Evolutionary conservation across 2,329 filamentous ascomycete genomes (phyloP).

Genomic region (Diplodia corticola): DNA sequence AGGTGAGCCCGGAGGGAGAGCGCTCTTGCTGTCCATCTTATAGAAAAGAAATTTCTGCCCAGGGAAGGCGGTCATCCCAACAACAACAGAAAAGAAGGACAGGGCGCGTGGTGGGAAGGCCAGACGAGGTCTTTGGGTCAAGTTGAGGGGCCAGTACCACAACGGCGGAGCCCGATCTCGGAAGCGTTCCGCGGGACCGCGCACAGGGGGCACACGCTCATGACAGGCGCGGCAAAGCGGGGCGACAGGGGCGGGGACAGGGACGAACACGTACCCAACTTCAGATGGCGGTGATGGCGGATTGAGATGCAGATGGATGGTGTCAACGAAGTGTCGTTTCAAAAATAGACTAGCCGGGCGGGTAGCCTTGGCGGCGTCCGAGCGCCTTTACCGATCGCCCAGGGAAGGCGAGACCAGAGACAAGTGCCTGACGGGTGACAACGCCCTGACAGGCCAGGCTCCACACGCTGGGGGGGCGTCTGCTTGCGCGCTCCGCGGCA

Average conservation of each 20-base stretch:
- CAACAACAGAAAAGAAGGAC: not conserved
- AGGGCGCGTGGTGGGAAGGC: not conserved
- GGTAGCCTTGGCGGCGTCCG: conserved; percentile 11
- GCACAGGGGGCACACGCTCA: not conserved
- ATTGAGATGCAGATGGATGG: not conserved
- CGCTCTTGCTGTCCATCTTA: not conserved
- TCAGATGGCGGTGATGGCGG: not conserved
- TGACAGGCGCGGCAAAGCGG: not conserved
- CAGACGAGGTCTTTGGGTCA: not conserved
- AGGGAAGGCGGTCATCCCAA: not conserved
- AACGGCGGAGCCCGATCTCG: not conserved
- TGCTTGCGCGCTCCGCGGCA: conserved; percentile 8
- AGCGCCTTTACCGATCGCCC: conserved; percentile 16
- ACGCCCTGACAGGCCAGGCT: conserved; percentile 16
- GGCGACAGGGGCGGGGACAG: not conserved
- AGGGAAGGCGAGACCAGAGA: conserved; percentile 21
- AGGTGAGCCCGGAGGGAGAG: not conserved
- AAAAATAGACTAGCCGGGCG: conserved; percentile 14
- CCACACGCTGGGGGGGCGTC: conserved; percentile 1
- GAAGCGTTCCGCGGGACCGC: not conserved
- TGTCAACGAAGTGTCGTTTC: conserved; percentile 9
- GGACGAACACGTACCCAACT: conserved; percentile 6
- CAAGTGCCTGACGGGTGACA: conserved; percentile 16
- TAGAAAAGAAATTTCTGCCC: not conserved
- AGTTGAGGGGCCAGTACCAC: not conserved